A percentile compares a stretch with the other conserved stretches of the same genome.
Conservation (phyloP, 495 filamentous ascomycete genomes). For the Neurospora hispaniola region DNA sequence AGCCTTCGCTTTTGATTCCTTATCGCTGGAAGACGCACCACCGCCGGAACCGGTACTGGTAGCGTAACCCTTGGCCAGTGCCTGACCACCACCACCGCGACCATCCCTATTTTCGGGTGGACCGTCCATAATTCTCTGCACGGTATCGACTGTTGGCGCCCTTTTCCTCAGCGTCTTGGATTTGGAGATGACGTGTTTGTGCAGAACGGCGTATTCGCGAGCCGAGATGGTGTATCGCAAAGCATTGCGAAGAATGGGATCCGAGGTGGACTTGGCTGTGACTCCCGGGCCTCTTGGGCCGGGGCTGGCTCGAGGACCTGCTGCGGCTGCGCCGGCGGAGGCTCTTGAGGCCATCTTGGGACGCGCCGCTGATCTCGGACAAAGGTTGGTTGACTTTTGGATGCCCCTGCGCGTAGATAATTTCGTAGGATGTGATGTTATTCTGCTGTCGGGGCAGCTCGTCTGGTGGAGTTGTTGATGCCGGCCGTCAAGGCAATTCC, state of each 20-base stretch:
- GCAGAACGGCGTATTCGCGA: conserved; percentile 72
- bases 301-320: conserved; percentile 8
- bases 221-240: conserved; percentile 75
- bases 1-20: conserved; percentile 11
- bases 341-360: conserved; percentile 21
- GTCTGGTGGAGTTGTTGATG: background rate
- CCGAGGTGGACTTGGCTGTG: conserved; percentile 33
- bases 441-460: background rate
- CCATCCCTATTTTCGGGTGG: conserved; percentile 4
- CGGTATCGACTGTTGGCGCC: conserved; percentile 42
- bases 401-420: background rate
- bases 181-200: conserved; percentile 65
- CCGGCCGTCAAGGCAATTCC: background rate
- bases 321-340: background rate
- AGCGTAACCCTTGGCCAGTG: background rate
- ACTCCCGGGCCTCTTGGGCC: conserved; percentile 9
- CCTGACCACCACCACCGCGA: conserved; percentile 5
- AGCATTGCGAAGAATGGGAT: conserved; percentile 63
- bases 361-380: background rate
- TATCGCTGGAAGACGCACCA: background rate
- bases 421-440: background rate
- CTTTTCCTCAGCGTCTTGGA: conserved; percentile 49
- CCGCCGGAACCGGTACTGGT: background rate
- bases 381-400: background rate
- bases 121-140: conserved; percentile 38